phyloP scores from a whole-genome alignment of 495 filamentous ascomycete species.

The Cryomyces minteri region DNA sequence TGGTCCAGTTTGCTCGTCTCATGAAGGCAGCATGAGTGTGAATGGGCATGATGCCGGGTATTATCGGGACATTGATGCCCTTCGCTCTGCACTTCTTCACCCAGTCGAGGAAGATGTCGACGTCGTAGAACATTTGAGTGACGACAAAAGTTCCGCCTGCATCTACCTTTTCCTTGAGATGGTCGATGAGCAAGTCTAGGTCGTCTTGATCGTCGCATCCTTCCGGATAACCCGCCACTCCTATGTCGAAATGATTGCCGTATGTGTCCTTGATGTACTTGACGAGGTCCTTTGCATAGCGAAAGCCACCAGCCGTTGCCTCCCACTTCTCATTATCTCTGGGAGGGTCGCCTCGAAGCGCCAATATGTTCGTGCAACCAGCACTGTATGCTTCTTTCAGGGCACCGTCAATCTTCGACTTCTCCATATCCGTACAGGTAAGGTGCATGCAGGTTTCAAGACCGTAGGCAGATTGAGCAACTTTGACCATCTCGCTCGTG shows the following conservation, averaged over 20 bases:
- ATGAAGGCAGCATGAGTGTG: conserved; percentile 86
- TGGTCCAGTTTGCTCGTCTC: conserved; percentile 75
- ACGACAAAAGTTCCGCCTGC: conserved; percentile 85
- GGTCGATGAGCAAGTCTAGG: conserved; percentile 66
- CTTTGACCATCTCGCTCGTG: conserved; percentile 94
- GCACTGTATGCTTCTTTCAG: conserved; percentile 79
- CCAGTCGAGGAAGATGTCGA: conserved; percentile 85
- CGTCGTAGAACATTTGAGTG: conserved; percentile 99
- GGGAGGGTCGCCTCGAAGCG: conserved; percentile 85
- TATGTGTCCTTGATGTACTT: conserved; percentile 80
- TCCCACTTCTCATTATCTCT: conserved; percentile 90
- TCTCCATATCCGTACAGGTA: conserved; percentile 96
- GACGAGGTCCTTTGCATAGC: conserved; percentile 85
- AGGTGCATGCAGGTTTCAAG: conserved; percentile 99
- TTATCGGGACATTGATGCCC: conserved; percentile 78
- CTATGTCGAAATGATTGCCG: conserved; percentile 93
- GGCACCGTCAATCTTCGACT: conserved; percentile 75
- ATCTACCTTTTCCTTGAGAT: conserved; percentile 96
- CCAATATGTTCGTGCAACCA: conserved; percentile 95
- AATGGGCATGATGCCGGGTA: conserved; percentile 98
- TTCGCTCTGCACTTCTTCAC: conserved; percentile 63
- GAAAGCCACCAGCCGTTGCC: conserved; percentile 67
- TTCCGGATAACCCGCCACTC: conserved; percentile 93
- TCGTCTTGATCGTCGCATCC: conserved; percentile 86
- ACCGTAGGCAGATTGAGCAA: conserved; percentile 90